Evolutionary conservation across 1,139 yeast species (phyloP).

Genomic region (Magnusiomyces magnusii): DNA sequence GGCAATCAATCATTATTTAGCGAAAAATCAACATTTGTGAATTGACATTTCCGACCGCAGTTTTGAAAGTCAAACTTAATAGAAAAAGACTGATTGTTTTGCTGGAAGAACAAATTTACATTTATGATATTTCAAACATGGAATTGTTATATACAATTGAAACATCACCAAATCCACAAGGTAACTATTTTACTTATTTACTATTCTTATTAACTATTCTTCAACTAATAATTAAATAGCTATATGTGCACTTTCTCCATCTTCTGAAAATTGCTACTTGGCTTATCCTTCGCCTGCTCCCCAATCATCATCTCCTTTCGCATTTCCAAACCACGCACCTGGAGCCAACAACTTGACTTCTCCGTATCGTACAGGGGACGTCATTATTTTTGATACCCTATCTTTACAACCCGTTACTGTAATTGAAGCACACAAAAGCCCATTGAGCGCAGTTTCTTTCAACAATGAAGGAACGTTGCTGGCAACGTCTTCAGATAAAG

Average conservation of each 20-base stretch:
- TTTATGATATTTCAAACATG: slow-evolving; percentile 87
- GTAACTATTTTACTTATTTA: slow-evolving; percentile 24
- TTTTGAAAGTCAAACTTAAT: slow-evolving; percentile 70
- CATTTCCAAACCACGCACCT: slow-evolving; percentile 19
- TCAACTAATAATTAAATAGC: slow-evolving; percentile 20
- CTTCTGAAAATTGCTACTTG: slow-evolving; percentile 53
- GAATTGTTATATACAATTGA: slow-evolving; percentile 81
- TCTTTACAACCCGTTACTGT: slow-evolving; percentile 80
- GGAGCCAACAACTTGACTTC: slow-evolving; percentile 19
- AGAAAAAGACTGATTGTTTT: slow-evolving; percentile 66
- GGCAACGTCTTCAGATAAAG: slow-evolving; percentile 94
- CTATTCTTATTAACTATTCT: not conserved
- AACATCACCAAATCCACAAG: slow-evolving; percentile 60
- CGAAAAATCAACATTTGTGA: slow-evolving; percentile 67
- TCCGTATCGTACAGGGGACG: slow-evolving; percentile 62
- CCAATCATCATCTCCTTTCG: slow-evolving; percentile 34
- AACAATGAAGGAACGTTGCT: slow-evolving; percentile 74
- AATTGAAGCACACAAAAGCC: slow-evolving; percentile 87
- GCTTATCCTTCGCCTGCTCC: slow-evolving; percentile 81
- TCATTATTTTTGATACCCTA: slow-evolving; percentile 70
- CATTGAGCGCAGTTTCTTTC: slow-evolving; percentile 68
- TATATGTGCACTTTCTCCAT: slow-evolving; percentile 59
- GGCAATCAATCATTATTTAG: slow-evolving; percentile 11
- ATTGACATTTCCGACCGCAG: slow-evolving; percentile 78
- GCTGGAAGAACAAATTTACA: slow-evolving; percentile 76